Base-by-base conservation (phyloP, 257 asterid genomes). In the Perilla frutescens region DNA sequence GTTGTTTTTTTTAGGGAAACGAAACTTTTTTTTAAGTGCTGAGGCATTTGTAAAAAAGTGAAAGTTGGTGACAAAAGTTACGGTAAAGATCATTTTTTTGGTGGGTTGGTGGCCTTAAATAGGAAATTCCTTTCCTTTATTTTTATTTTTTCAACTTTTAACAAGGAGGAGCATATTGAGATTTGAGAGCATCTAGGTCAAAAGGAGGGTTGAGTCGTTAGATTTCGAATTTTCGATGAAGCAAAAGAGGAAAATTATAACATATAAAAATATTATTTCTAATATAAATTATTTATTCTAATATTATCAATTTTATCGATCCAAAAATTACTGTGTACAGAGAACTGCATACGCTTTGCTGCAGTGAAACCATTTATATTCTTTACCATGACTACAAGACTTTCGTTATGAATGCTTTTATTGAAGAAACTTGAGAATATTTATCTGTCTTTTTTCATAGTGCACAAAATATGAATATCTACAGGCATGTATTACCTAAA, bases 171-270 rank as follows among this genome's bases (percentile, higher is more conserved):
- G 74, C 26, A 10, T 61, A 71, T 65, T 34, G 37, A 43, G 65
- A 74, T 58, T 20, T 49, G 47, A 60, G 55, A 68, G 76, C 77
- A 71, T 82, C 39, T 72, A 62, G 73, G 81, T 71, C 71, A 75
- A 67, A 81, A 78, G 8, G 67, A 39, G 59, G 43, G 3, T 40
- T 37, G 64, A 49, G 62, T 76, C 39, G 20, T 74, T 70, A 31
- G 26, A 20, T 20, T 20, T n/a, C 70, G 5, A 54, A 14, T 48
- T 66, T 37, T 39, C 31, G 20, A 6, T 39, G 15, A 60, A 43
- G 8, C 47, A 62, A 51, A n/a, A 64, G 34, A 69, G 29, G 37
- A 32, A 45, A 32, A n/a, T 4, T 39, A 8, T 0, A 15, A 49
- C 3, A 49, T 2, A 4, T 34, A 31, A 41, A 8, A 44, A 64